These are phyloP conservation scores for Ceratocystis colombiana DNA, from an alignment of 2,329 filamentous ascomycete genomes.

Conservation along the genomic window DNA sequence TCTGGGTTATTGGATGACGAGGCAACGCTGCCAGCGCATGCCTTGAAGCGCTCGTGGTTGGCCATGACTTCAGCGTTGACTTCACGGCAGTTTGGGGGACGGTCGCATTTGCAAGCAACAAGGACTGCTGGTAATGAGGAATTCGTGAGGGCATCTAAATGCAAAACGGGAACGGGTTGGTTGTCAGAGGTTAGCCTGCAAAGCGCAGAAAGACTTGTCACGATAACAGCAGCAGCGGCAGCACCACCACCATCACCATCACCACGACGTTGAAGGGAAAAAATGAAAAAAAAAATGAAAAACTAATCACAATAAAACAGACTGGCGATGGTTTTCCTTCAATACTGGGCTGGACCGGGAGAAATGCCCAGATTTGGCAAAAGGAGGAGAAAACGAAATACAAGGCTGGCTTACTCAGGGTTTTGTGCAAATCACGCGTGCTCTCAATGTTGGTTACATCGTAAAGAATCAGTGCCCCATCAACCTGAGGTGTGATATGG, in stretches of 20 bases:
- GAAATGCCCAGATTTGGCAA: background rate
- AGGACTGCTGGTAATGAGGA: conserved; percentile 66
- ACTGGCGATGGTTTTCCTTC: background rate
- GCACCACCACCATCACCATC: too few species aligned
- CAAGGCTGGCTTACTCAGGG: conserved; percentile 62
- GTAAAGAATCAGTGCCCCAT: conserved; percentile 78
- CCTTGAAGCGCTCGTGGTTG: conserved; percentile 52
- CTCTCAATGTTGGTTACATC: conserved; percentile 72
- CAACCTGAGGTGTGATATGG: conserved; percentile 60
- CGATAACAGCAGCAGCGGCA: too few species aligned
- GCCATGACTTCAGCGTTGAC: conserved; percentile 58
- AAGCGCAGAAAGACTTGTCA: background rate
- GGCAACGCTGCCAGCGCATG: conserved; percentile 62
- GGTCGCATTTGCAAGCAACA: conserved; percentile 84
- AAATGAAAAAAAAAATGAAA: background rate
- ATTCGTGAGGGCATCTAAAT: conserved; percentile 59
- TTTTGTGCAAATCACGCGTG: conserved; percentile 61
- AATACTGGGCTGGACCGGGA: background rate
- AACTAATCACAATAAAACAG: background rate
- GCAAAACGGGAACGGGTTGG: background rate
- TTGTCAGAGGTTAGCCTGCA: background rate
- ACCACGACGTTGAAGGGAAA: too few species aligned
- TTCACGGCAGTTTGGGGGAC: conserved; percentile 57
- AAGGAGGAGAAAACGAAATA: conserved; percentile 14
- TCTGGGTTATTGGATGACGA: conserved; percentile 61